Percentiles rank a stretch among this genome's conserved stretches.
phyloP scores from a whole-genome alignment of 1,284 basidiomycete species.

The Tilletia setariae region DNA sequence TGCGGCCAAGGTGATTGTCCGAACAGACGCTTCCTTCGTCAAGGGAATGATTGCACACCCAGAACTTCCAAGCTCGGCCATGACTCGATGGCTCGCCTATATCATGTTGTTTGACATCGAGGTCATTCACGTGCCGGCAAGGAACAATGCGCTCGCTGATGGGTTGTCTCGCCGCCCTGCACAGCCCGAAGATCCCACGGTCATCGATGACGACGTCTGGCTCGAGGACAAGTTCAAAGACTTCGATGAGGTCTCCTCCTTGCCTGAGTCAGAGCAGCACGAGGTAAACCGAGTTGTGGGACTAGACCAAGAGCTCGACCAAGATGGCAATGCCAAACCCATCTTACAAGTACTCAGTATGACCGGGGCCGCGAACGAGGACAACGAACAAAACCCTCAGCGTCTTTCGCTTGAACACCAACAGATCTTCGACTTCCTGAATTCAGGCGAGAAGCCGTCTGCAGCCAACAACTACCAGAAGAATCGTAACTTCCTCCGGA shows the following conservation, averaged over 20 bases:
- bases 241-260: too few relatives aligned
- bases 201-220: neutral
- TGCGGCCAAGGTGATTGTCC: neutral
- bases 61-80: neutral
- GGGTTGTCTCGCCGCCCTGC: neutral
- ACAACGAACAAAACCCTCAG: too few relatives aligned
- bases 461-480: neutral
- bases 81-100: neutral
- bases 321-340: too few relatives aligned
- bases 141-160: neutral
- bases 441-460: neutral
- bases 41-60: neutral
- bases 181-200: neutral
- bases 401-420: too few relatives aligned
- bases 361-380: too few relatives aligned
- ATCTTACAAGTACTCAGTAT: too few relatives aligned
- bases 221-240: neutral
- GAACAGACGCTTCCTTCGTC: neutral
- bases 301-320: too few relatives aligned
- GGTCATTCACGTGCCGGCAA: neutral
- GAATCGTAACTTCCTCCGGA: neutral
- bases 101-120: neutral
- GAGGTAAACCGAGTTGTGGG: too few relatives aligned
- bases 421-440: neutral
- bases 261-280: too few relatives aligned